These are phyloP conservation scores for Yamadazyma sp. DNA, from an alignment of 805 yeast species.

Conservation along the genomic window DNA sequence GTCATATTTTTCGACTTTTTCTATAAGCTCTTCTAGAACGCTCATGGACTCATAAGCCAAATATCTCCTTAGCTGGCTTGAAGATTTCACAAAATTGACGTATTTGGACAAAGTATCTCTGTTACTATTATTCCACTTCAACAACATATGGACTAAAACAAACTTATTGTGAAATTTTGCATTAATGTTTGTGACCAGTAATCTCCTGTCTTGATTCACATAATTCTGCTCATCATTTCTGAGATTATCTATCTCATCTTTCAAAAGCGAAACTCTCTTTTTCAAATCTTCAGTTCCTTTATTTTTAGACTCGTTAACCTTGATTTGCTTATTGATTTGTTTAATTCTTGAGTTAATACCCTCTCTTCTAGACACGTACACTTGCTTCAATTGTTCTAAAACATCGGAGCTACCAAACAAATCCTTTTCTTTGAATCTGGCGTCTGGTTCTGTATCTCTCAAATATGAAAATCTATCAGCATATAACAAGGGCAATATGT, in stretches of 20 bases:
- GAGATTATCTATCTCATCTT: constrained; percentile 15
- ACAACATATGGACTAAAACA: constrained; percentile 33
- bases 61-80: constrained; percentile 24
- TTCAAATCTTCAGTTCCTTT: constrained; percentile 9
- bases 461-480: constrained; percentile 70
- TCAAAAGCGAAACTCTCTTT: constrained; percentile 19
- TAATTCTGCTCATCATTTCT: constrained; percentile 8
- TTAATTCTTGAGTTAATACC: constrained; percentile 23
- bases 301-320: constrained; percentile 10
- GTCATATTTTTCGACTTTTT: constrained; percentile 9
- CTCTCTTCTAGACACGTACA: constrained; percentile 26
- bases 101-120: constrained; percentile 33
- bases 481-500: constrained; percentile 58
- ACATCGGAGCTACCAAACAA: constrained; percentile 23
- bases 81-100: constrained; percentile 34
- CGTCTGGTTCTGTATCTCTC: constrained; percentile 46
- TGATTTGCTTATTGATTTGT: constrained; percentile 20
- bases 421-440: constrained; percentile 12
- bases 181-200: constrained; percentile 7
- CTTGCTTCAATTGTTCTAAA: constrained; percentile 25
- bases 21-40: constrained; percentile 31
- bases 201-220: constrained; percentile 9
- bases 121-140: constrained; percentile 40
- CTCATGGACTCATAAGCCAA: constrained; percentile 33
- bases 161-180: constrained; percentile 36